phyloP scores from a whole-genome alignment of 2,329 filamentous ascomycete genomes.

The Phialophora verrucosa region DNA sequence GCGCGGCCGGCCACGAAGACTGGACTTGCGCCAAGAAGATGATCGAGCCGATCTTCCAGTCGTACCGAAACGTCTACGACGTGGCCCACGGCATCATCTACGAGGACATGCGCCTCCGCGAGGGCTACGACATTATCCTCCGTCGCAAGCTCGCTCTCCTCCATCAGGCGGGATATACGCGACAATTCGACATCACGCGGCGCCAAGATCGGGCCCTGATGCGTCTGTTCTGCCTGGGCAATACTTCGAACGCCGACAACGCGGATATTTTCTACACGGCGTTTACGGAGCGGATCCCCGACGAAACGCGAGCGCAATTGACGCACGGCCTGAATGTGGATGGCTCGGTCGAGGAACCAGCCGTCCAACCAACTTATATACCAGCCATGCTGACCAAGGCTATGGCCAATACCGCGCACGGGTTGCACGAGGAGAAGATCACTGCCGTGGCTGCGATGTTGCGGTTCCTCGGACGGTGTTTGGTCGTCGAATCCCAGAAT shows the following conservation, averaged over 20 bases:
- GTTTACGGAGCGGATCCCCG: conserved; percentile 39
- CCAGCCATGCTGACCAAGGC: conserved; percentile 45
- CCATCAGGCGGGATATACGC: conserved; percentile 37
- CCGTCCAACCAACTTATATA: conserved; percentile 47
- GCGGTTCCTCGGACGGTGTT: conserved; percentile 31
- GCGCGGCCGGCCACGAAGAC: conserved; percentile 43
- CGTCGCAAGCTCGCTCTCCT: conserved; percentile 39
- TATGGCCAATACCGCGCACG: conserved; percentile 19
- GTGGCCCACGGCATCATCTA: conserved; percentile 41
- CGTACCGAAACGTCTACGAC: conserved; percentile 42
- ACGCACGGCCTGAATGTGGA: conserved; percentile 45
- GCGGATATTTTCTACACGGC: conserved; percentile 42
- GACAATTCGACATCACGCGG: conserved; percentile 37
- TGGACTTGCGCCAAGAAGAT: conserved; percentile 41
- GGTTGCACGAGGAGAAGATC: conserved; percentile 22
- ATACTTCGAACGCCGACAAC: conserved; percentile 38
- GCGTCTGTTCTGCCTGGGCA: conserved; percentile 47
- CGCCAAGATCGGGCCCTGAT: conserved; percentile 43
- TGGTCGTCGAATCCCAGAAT: conserved; percentile 15
- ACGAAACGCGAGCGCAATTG: conserved; percentile 33
- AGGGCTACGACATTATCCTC: conserved; percentile 45
- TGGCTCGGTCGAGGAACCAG: conserved; percentile 42
- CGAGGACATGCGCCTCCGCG: conserved; percentile 30
- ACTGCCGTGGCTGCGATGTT: conserved; percentile 29
- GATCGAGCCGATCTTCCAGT: conserved; percentile 43